Evolutionary conservation across 2,329 filamentous ascomycete species (phyloP).

Genomic region (Shiraia sp.): DNA sequence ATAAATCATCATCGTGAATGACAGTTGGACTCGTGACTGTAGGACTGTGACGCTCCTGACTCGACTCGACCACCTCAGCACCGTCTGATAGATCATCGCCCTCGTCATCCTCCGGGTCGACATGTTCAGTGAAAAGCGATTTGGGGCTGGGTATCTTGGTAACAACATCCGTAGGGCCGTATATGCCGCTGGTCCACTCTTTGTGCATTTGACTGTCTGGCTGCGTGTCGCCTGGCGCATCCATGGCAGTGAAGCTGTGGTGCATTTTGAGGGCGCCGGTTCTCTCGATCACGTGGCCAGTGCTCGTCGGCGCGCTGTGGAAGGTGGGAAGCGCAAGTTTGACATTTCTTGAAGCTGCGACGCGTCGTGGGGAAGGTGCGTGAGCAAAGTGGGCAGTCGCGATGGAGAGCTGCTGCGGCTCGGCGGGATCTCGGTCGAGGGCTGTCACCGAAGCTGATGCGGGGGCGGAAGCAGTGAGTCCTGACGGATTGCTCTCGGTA

Average conservation of each 20-base stretch:
- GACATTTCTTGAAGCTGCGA: constrained; percentile 31
- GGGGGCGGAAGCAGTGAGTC: constrained; percentile 9
- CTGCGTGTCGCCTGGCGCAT: constrained; percentile 51
- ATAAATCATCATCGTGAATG: constrained; percentile 26
- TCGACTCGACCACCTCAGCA: constrained; percentile 27
- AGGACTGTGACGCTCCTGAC: constrained; percentile 27
- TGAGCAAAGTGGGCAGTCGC: constrained; percentile 14
- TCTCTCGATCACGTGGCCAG: constrained; percentile 20
- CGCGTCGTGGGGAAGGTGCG: constrained; percentile 34
- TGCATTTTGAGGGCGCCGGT: constrained; percentile 29
- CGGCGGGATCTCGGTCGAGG: constrained; percentile 6
- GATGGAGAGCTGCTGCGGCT: constrained; percentile 17
- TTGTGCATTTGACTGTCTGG: constrained; percentile 52
- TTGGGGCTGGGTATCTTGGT: constrained; percentile 10
- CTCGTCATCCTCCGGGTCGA: constrained; percentile 15
- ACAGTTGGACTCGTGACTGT: constrained; percentile 37
- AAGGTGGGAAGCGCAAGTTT: constrained; percentile 32
- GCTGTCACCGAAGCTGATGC: constrained; percentile 7
- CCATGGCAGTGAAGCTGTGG: constrained; percentile 46
- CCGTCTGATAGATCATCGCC: constrained; percentile 16
- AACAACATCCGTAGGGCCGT: constrained; percentile 10
- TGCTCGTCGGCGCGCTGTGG: constrained; percentile 36
- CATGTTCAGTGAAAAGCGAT: constrained; percentile 26
- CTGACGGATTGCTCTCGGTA: constrained; percentile 19
- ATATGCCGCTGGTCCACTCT: constrained; percentile 41